Base-by-base conservation (phyloP, 306 rosid genomes). In the Corylus americana region DNA sequence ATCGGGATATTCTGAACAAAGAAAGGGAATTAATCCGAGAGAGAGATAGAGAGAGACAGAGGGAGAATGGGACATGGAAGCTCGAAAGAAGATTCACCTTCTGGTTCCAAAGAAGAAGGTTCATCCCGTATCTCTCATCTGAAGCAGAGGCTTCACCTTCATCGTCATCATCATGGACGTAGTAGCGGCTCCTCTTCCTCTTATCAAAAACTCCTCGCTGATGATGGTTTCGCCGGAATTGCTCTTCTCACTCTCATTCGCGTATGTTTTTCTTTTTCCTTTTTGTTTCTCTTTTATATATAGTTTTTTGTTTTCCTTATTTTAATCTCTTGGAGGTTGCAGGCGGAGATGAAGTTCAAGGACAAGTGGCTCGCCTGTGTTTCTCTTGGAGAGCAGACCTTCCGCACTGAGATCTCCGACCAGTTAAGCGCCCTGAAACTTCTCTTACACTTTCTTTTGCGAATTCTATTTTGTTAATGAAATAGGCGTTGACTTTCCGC, bases 261-360 rank as follows among this genome's bases (percentile, higher is more conserved):
- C 48, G 98, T 94, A 74, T 37, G 73, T 61, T 44, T 37, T 7
- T 57, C 9, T 3, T 31, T 27, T 3, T 17, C 68, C 16, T 9
- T 42, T 2, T 20, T 8, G 0, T 49, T 3, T 11, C 70, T 31
- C 8, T 4, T 16, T 16, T 14, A 37, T 2, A 13, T 42, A 22
- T 1, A 29, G 37, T 10, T 37, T 13, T 37, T 2, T 18, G 68
- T 49, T 7, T 13, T 20, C 5, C 11, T 25, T 14, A 3, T 22
- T 7, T 16, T n/a, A 8, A 58, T 1, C 37, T 73, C 47, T 45
- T 31, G 59, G 13, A 37, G 70, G 20, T 39, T 70, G 82, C 20
- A 94, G 98, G 98, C 98, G 83, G 97, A 88, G 85, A 91, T 95
- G 98, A 74, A 85, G 84, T 95, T 95, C 85, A 90, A 91, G 87